These are phyloP conservation scores for Gaeumannomyces tritici DNA, from an alignment of 2,329 filamentous ascomycete genomes.

Conservation along the genomic window DNA sequence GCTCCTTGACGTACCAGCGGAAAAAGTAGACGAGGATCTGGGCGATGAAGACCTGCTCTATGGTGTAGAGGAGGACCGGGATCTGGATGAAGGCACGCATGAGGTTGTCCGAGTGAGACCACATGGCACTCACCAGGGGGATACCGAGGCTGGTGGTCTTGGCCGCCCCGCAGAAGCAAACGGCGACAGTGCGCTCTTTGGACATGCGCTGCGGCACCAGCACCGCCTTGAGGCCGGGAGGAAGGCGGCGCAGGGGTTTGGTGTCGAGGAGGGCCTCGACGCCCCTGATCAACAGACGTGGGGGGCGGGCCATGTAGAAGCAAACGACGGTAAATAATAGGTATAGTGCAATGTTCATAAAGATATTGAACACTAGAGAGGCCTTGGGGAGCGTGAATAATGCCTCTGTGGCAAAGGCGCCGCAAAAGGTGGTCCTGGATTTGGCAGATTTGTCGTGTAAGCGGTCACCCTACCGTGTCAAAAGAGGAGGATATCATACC, in stretches of 20 bases:
- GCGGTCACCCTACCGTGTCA: slow-evolving; percentile 9
- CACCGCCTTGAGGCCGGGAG: slow-evolving; percentile 17
- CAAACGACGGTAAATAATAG: slow-evolving; percentile 54
- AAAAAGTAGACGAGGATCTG: slow-evolving; percentile 37
- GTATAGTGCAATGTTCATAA: slow-evolving; percentile 58
- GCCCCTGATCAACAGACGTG: slow-evolving; percentile 18
- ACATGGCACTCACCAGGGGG: slow-evolving; percentile 60
- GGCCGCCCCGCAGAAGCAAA: slow-evolving; percentile 64
- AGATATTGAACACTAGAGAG: slow-evolving; percentile 56
- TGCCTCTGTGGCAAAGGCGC: slow-evolving; percentile 53
- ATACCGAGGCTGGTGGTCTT: slow-evolving; percentile 66
- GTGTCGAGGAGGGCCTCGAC: slow-evolving; percentile 21
- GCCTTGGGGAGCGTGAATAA: slow-evolving; percentile 46
- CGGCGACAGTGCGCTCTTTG: slow-evolving; percentile 54
- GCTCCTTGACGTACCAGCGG: slow-evolving; percentile 29
- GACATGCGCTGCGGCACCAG: slow-evolving; percentile 43
- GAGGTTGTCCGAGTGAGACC: slow-evolving; percentile 41
- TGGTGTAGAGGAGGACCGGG: slow-evolving; percentile 52
- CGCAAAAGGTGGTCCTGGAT: slow-evolving; percentile 57
- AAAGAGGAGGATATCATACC: slow-evolving; percentile 21
- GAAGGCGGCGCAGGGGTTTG: slow-evolving; percentile 14
- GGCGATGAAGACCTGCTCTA: slow-evolving; percentile 43
- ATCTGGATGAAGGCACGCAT: slow-evolving; percentile 51
- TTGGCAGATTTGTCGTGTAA: not conserved
- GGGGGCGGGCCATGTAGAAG: slow-evolving; percentile 38